Base-by-base conservation (phyloP, 805 yeast genomes). In the Komagataella pastoris region DNA sequence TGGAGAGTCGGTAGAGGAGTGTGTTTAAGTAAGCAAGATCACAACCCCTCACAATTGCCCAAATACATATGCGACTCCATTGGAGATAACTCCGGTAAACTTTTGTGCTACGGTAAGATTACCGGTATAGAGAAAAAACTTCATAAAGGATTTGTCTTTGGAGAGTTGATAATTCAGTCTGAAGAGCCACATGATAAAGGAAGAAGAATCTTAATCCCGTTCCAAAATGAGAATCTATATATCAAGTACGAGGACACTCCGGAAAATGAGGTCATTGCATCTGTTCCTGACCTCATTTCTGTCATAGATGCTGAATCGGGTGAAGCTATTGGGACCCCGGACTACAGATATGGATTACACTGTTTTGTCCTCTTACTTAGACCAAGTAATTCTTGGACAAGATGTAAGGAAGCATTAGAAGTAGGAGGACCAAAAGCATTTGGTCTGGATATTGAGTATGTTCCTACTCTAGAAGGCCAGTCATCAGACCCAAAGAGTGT, bases 1-100 rank as follows among this genome's bases (percentile, higher is more conserved):
- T 74, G 78, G 78, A 65, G 77, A 59, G 67, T 74, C 49, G 78
- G 78, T 3, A 64, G 71, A 50, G 76, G 75, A 3, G 71, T 73
- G 3, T 55, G 57, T 30, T 57, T 68, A 18, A 71, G 77, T 1
- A 61, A 66, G 47, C 69, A 67, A 49, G 62, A 61, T 14, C 40
- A 30, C 14, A 30, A 30, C n/a, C 40, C 40, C 8, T 30, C 40
- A 12, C 40, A 30, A 30, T 14, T 30, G 40, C 40, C 40, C 40
- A 30, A 30, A 14, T 30, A 30, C 40, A 30, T 30, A 2, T 30
- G 40, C 14, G 40, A 30, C 40, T 30, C 40, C 40, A 30, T 30
- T 43, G 68, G 68, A 24, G 67, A 67, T 7, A 57, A 59, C 12
- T 48, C 59, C 23, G 76, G 73, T 6, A 64, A 60, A 49, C 49